phyloP scores from a whole-genome alignment of 2,329 filamentous ascomycete genomes.

The Fusarium nisikadoi region DNA sequence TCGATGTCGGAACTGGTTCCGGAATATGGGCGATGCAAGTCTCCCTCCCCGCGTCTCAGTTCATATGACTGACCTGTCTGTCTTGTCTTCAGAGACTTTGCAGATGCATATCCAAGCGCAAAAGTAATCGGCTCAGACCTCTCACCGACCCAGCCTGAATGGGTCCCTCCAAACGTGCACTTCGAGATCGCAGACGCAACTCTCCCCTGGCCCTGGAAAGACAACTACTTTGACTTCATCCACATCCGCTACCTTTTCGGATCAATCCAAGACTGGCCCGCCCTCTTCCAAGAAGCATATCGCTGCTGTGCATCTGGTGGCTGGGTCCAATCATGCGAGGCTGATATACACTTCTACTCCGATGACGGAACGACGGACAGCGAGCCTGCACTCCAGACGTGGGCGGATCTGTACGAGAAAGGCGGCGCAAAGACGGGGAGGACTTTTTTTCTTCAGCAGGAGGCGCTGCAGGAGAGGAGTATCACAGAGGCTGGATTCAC shows the following conservation, averaged over 20 bases:
- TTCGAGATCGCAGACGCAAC: conserved; percentile 39
- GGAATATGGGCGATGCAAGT: conserved; percentile 34
- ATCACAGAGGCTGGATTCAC: conserved; percentile 37
- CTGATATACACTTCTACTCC: conserved; percentile 31
- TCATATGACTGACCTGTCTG: background rate
- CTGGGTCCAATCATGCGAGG: conserved; percentile 36
- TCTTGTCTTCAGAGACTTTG: conserved; percentile 27
- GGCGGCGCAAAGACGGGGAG: conserved; percentile 8
- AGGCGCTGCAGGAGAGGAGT: conserved; percentile 27
- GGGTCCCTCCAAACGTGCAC: conserved; percentile 37
- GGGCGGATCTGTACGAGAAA: conserved; percentile 18
- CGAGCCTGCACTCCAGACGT: conserved; percentile 23
- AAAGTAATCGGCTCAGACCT: conserved; percentile 38
- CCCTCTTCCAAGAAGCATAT: conserved; percentile 30
- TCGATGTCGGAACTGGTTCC: conserved; percentile 41
- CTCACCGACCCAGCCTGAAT: conserved; percentile 36
- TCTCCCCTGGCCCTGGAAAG: conserved; percentile 34
- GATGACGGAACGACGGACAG: conserved; percentile 33
- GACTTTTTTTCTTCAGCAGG: conserved; percentile 27
- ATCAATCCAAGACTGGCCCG: conserved; percentile 30
- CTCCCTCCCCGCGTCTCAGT: too few relatives aligned
- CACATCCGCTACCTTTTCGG: conserved; percentile 40
- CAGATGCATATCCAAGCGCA: conserved; percentile 26
- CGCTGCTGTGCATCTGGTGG: conserved; percentile 35
- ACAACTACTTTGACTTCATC: conserved; percentile 35